Evolutionary conservation across 805 yeast species (phyloP).

Genomic region (Debaryomyces castellii): DNA sequence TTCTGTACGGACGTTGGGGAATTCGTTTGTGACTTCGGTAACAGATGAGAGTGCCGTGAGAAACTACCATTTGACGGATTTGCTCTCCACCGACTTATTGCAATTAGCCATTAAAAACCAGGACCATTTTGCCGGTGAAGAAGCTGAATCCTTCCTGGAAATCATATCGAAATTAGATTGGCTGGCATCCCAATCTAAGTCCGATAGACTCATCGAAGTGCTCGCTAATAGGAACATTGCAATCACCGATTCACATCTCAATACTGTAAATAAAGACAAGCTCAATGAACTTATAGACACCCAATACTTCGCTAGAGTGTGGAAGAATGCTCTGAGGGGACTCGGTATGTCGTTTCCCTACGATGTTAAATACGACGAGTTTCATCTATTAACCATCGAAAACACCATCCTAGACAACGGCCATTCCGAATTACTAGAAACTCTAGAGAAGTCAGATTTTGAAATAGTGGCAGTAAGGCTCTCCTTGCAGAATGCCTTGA

Average conservation of each 20-base stretch:
- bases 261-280: neutral
- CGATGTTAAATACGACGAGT: slow-evolving; percentile 27
- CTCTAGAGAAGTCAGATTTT: slow-evolving; percentile 21
- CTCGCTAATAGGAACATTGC: slow-evolving; percentile 5
- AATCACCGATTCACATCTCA: slow-evolving; percentile 2
- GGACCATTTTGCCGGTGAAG: neutral
- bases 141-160: slow-evolving; percentile 1
- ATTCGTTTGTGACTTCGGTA: slow-evolving; percentile 2
- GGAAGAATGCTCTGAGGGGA: slow-evolving; percentile 2
- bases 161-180: slow-evolving; percentile 5
- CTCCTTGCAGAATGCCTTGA: slow-evolving; percentile 11
- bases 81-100: slow-evolving; percentile 28
- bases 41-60: slow-evolving; percentile 13
- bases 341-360: slow-evolving; percentile 20
- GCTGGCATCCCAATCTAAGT: slow-evolving; percentile 3
- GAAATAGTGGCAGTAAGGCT: slow-evolving; percentile 28
- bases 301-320: neutral
- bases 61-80: slow-evolving; percentile 32
- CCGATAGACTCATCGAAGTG: slow-evolving; percentile 13
- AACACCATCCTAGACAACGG: slow-evolving; percentile 19
- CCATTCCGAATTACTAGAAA: slow-evolving; percentile 22
- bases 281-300: neutral
- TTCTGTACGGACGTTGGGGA: slow-evolving; percentile 9
- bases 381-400: slow-evolving; percentile 31
- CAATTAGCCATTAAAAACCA: slow-evolving; percentile 20